Percentiles rank a stretch among this genome's conserved stretches.
phyloP scores from a whole-genome alignment of 2,329 filamentous ascomycete genomes.

The Aspergillus pseudoviridinutans region DNA sequence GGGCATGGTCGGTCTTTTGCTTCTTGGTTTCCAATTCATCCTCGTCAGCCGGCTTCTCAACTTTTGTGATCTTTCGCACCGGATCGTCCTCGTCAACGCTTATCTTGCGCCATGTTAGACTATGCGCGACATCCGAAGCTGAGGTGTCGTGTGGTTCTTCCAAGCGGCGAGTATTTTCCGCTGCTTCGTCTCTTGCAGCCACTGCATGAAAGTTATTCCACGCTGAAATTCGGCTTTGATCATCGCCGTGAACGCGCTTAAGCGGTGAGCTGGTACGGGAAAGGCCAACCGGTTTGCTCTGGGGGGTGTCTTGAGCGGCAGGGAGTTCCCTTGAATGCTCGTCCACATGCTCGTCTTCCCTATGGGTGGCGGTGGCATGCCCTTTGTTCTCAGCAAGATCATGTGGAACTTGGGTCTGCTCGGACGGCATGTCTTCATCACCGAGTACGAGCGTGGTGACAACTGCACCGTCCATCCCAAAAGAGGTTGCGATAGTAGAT shows the following conservation, averaged over 20 bases:
- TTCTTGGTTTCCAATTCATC: slow-evolving; percentile 15
- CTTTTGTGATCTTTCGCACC: slow-evolving; percentile 19
- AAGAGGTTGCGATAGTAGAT: slow-evolving; percentile 3
- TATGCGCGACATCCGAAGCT: slow-evolving; percentile 22
- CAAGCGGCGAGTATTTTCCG: slow-evolving; percentile 28
- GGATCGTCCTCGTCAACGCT: slow-evolving; percentile 27
- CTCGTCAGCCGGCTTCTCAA: slow-evolving; percentile 13
- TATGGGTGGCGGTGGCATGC: background rate
- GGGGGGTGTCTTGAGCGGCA: background rate
- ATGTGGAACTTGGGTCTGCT: background rate
- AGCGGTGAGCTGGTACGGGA: background rate
- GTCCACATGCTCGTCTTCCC: background rate
- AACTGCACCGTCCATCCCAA: slow-evolving; percentile 19
- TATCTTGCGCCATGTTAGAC: slow-evolving; percentile 39
- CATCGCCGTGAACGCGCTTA: slow-evolving; percentile 2
- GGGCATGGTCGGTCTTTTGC: slow-evolving; percentile 16
- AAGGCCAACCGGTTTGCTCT: background rate
- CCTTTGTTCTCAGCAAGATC: background rate
- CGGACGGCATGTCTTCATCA: slow-evolving; percentile 3
- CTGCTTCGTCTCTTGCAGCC: slow-evolving; percentile 30
- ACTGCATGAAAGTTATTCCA: slow-evolving; percentile 38
- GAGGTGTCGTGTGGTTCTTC: slow-evolving; percentile 16
- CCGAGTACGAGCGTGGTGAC: slow-evolving; percentile 8
- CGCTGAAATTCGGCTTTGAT: slow-evolving; percentile 24
- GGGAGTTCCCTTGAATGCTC: background rate